Evolutionary conservation across 2,329 filamentous ascomycete genomes (phyloP).

Genomic region (Arachnomyces sp.): DNA sequence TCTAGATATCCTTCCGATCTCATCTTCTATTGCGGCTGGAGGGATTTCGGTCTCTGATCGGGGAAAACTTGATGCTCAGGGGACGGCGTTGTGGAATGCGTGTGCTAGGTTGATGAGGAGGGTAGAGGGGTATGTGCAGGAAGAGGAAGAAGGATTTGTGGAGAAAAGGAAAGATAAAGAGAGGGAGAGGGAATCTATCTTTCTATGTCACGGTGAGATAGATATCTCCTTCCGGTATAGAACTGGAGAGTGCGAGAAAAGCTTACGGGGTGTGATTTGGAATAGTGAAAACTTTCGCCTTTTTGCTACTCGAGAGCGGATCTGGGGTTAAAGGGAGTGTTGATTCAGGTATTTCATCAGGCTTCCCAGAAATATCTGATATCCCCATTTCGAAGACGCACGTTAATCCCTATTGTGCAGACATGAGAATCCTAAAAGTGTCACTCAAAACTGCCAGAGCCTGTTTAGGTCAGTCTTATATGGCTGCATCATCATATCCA

Average conservation of each 20-base stretch:
- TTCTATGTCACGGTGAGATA: slow-evolving; percentile 20
- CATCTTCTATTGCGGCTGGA: not conserved
- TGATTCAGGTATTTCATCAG: not conserved
- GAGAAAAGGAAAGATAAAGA: slow-evolving; percentile 6
- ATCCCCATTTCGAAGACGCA: not conserved
- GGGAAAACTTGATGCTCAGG: slow-evolving; percentile 22
- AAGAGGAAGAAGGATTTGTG: slow-evolving; percentile 5
- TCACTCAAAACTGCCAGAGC: slow-evolving; percentile 58
- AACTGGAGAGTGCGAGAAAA: not conserved
- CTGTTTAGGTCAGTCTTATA: slow-evolving; percentile 50
- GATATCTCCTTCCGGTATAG: slow-evolving; percentile 9
- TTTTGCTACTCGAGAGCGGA: slow-evolving; percentile 58
- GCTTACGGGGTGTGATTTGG: slow-evolving; percentile 2
- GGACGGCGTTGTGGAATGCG: slow-evolving; percentile 32
- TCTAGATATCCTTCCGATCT: slow-evolving; percentile 13
- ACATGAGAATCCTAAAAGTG: slow-evolving; percentile 56
- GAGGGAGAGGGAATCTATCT: slow-evolving; percentile 15
- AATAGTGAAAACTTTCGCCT: slow-evolving; percentile 53
- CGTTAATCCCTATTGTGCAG: slow-evolving; percentile 1
- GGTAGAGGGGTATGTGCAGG: slow-evolving; percentile 1
- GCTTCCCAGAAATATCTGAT: not conserved
- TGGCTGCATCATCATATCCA: slow-evolving; percentile 11
- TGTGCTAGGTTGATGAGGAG: slow-evolving; percentile 19
- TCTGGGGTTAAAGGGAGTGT: slow-evolving; percentile 8
- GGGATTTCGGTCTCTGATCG: slow-evolving; percentile 6